These are phyloP conservation scores for Lolium multiflorum DNA, from an alignment of 176 grass and related monocot genomes.

Conservation along the genomic window DNA sequence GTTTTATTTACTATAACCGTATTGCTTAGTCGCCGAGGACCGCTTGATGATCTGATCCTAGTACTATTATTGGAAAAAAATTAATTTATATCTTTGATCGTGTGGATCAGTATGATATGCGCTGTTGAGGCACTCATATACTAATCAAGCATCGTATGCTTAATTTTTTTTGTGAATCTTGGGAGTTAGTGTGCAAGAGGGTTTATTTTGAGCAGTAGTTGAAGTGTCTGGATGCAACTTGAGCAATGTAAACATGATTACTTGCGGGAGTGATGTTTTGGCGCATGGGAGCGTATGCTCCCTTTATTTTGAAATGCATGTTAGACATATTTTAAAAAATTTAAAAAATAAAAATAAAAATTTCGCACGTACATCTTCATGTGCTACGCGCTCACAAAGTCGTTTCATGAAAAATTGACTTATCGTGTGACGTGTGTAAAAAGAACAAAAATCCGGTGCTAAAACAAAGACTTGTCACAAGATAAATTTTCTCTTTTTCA, in stretches of 20 bases:
- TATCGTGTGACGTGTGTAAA: no score
- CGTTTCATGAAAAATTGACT: no score
- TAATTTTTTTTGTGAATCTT: background rate
- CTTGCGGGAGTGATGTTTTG: background rate
- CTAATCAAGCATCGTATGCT: background rate
- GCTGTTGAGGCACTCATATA: background rate
- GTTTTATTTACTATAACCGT: background rate
- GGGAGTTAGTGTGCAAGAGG: conserved; percentile 24
- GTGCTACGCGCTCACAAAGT: no score
- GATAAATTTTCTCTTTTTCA: no score
- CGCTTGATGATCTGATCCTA: background rate
- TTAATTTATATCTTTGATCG: background rate
- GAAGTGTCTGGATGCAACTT: background rate
- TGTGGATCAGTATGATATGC: conserved; percentile 8
- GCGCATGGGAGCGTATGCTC: no score
- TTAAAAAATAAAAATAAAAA: no score
- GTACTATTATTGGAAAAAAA: conserved; percentile 33
- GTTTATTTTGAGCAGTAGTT: background rate
- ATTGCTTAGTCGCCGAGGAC: background rate
- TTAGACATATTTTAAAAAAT: no score
- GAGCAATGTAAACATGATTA: background rate
- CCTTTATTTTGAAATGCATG: no score
- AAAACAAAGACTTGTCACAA: no score
- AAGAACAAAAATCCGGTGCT: no score
- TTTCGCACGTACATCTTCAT: no score